Conservation (phyloP, 1,139 yeast genomes). For the Blastobotrys malaysiensis region DNA sequence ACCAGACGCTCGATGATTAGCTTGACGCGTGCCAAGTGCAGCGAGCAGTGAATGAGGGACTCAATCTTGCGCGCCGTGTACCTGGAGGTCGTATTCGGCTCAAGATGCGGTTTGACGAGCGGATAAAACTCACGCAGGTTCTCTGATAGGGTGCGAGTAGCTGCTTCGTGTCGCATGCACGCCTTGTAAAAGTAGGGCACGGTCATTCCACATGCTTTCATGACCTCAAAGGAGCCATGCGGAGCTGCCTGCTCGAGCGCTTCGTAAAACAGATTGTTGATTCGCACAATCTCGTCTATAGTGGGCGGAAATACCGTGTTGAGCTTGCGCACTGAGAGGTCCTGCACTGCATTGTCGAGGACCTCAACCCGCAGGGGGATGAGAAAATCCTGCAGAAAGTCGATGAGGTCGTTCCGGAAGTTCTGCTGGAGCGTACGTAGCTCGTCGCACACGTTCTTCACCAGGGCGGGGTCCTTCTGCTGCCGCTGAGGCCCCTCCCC, state of each 20-base stretch:
- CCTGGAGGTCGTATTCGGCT: constrained; percentile 16
- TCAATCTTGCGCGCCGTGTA: constrained; percentile 61
- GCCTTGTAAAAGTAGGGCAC: constrained; percentile 90
- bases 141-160: constrained; percentile 53
- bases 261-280: constrained; percentile 77
- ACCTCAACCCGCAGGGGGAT: constrained; percentile 74
- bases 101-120: constrained; percentile 8
- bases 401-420: constrained; percentile 64
- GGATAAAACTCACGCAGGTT: constrained; percentile 34
- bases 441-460: constrained; percentile 56
- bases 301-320: constrained; percentile 90
- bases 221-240: constrained; percentile 65
- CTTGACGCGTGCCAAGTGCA: constrained; percentile 66
- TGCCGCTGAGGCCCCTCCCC: background rate
- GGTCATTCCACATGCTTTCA: constrained; percentile 72
- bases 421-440: constrained; percentile 65
- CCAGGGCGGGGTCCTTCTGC: constrained; percentile 12
- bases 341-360: constrained; percentile 42
- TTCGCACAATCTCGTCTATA: constrained; percentile 84
- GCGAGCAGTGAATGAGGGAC: constrained; percentile 61
- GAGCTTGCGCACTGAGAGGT: constrained; percentile 51
- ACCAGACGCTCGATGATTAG: constrained; percentile 56
- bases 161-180: constrained; percentile 90
- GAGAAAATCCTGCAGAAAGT: constrained; percentile 68
- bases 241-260: constrained; percentile 62